A percentile compares a stretch with the other conserved stretches of the same genome.
Evolutionary conservation across 352 stramenopile species (phyloP).

Genomic region (Aphanomyces cochlioides): DNA sequence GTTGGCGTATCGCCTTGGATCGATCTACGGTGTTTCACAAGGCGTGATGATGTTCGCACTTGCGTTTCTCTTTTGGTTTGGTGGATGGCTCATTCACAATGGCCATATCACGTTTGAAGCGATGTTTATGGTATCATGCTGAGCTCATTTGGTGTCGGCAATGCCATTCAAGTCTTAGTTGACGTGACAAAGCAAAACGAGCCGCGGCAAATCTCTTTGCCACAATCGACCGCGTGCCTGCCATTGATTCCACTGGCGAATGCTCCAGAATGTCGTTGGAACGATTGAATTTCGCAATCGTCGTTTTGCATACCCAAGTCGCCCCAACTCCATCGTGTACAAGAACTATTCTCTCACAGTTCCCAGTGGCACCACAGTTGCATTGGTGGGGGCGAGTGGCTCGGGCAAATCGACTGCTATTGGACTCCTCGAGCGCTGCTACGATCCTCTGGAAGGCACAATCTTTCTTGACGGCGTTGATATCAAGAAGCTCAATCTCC

Average conservation of each 20-base stretch:
- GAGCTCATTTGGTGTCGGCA: constrained; percentile 34
- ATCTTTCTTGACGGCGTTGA: constrained; percentile 26
- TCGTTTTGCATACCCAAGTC: constrained; percentile 52
- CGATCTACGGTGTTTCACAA: constrained; percentile 11
- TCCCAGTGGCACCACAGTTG: constrained; percentile 41
- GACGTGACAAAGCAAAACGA: constrained; percentile 33
- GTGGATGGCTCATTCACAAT: constrained; percentile 17
- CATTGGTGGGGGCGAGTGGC: constrained; percentile 34
- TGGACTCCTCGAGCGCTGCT: constrained; percentile 59
- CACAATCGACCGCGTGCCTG: constrained; percentile 34
- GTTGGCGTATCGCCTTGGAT: background rate
- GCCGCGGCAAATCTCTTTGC: constrained; percentile 33
- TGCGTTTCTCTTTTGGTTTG: constrained; percentile 23
- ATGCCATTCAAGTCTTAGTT: constrained; percentile 20
- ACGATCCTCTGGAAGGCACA: constrained; percentile 11
- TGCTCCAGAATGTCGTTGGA: constrained; percentile 8
- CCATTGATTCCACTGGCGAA: constrained; percentile 30
- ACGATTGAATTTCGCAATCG: constrained; percentile 9
- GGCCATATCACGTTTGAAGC: constrained; percentile 33
- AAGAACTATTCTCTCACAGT: constrained; percentile 57
- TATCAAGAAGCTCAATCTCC: constrained; percentile 37
- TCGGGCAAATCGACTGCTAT: constrained; percentile 29
- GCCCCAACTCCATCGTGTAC: constrained; percentile 53
- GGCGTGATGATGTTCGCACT: constrained; percentile 15
- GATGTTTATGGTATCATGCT: constrained; percentile 37